Conservation (phyloP, 495 filamentous ascomycete species). For the Daldinia decipiens region DNA sequence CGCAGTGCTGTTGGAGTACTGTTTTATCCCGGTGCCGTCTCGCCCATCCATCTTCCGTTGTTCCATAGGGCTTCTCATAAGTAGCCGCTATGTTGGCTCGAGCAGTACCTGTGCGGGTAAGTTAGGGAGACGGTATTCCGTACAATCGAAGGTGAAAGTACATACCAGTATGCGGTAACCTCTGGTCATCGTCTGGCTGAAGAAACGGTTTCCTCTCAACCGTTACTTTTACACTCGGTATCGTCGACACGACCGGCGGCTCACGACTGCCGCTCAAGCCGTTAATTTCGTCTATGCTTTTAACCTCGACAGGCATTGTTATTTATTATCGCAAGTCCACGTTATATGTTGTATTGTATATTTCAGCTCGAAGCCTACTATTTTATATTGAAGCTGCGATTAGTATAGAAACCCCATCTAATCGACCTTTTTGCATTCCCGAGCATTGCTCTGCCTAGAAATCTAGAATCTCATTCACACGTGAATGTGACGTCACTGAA, state of each 20-base stretch:
- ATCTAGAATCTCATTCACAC: background rate
- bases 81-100: slow-evolving; percentile 53
- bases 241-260: slow-evolving; percentile 27
- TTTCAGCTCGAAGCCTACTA: too few relatives aligned
- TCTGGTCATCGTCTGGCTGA: slow-evolving; percentile 39
- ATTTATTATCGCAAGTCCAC: background rate
- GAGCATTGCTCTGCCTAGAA: background rate
- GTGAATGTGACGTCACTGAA: slow-evolving; percentile 29
- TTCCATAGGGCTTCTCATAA: slow-evolving; percentile 47
- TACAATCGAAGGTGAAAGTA: background rate
- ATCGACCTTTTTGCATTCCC: slow-evolving; percentile 21
- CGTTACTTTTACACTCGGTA: slow-evolving; percentile 37
- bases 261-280: slow-evolving; percentile 7
- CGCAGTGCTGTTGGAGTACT: slow-evolving; percentile 64
- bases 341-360: background rate
- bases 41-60: slow-evolving; percentile 38
- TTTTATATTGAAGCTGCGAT: too few relatives aligned
- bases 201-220: slow-evolving; percentile 44
- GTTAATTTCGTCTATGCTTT: slow-evolving; percentile 10
- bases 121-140: background rate
- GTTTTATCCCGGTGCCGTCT: slow-evolving; percentile 33
- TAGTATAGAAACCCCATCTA: background rate
- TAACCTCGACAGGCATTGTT: slow-evolving; percentile 20
- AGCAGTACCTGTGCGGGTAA: slow-evolving; percentile 38
- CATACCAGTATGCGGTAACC: slow-evolving; percentile 36